These are phyloP conservation scores for Neonectria neomacrospora DNA, from an alignment of 2,329 filamentous ascomycete genomes.

Conservation along the genomic window DNA sequence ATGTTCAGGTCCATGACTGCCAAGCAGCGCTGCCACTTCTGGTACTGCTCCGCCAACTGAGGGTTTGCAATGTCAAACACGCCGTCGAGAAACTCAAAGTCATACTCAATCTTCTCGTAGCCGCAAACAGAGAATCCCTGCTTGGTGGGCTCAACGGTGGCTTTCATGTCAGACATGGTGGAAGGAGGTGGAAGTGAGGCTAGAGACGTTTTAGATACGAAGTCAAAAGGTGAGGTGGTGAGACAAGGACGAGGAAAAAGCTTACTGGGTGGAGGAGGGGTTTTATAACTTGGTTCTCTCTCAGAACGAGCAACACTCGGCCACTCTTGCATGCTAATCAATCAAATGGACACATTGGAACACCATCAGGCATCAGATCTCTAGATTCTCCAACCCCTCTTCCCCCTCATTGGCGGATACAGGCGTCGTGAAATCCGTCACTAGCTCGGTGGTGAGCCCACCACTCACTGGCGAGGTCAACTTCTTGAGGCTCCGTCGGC, in stretches of 20 bases:
- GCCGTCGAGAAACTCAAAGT: constrained; percentile 78
- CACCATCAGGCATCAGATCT: not conserved
- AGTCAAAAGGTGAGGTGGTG: not conserved
- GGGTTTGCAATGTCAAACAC: constrained; percentile 71
- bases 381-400: not conserved
- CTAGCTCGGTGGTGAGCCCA: not conserved
- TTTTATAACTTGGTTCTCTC: not conserved
- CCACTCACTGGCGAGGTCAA: not conserved
- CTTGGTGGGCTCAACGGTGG: constrained; percentile 70
- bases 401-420: not conserved
- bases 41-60: constrained; percentile 73
- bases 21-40: constrained; percentile 71
- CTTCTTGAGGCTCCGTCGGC: not conserved
- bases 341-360: not conserved
- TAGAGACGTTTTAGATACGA: not conserved
- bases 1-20: constrained; percentile 79
- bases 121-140: constrained; percentile 77
- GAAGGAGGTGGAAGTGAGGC: not conserved
- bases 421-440: not conserved
- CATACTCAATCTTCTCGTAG: constrained; percentile 81
- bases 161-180: constrained; percentile 76
- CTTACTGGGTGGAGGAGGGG: not conserved
- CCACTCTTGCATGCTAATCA: no score
- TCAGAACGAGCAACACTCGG: not conserved
- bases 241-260: not conserved